phyloP scores from a whole-genome alignment of 2,329 filamentous ascomycete species.

The Monosporascus ibericus region DNA sequence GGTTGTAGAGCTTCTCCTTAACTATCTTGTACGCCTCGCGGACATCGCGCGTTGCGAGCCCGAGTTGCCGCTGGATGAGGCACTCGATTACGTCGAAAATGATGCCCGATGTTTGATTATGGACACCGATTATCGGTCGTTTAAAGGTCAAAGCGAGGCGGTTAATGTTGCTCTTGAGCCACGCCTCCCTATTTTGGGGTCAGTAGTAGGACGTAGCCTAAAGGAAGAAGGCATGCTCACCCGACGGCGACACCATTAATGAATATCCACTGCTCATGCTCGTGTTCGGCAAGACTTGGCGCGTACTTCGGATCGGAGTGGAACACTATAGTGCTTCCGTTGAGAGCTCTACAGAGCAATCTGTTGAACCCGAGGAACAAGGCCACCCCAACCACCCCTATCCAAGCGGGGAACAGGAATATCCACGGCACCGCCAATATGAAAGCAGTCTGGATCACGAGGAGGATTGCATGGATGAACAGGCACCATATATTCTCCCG shows the following conservation, averaged over 20 bases:
- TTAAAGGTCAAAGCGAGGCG: constrained; percentile 66
- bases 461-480: constrained; percentile 50
- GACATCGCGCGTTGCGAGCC: constrained; percentile 64
- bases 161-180: constrained; percentile 66
- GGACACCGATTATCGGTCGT: constrained; percentile 64
- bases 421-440: constrained; percentile 50
- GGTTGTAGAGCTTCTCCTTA: constrained; percentile 57
- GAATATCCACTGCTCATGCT: constrained; percentile 72
- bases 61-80: constrained; percentile 68
- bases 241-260: constrained; percentile 65
- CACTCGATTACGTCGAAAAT: constrained; percentile 74
- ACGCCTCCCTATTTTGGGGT: constrained; percentile 42
- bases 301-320: constrained; percentile 49
- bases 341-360: constrained; percentile 45
- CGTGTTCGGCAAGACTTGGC: constrained; percentile 40
- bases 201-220: neutral
- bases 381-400: constrained; percentile 31
- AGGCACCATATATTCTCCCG: constrained; percentile 51
- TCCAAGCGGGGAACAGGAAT: constrained; percentile 43
- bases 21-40: constrained; percentile 56
- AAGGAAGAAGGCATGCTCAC: constrained; percentile 32
- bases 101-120: constrained; percentile 69
- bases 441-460: constrained; percentile 54
- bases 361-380: constrained; percentile 45
- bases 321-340: constrained; percentile 44